A percentile compares a stretch with the other conserved stretches of the same genome.
Evolutionary conservation across 805 yeast species (phyloP).

Genomic region (Naumovozyma dairenensis): DNA sequence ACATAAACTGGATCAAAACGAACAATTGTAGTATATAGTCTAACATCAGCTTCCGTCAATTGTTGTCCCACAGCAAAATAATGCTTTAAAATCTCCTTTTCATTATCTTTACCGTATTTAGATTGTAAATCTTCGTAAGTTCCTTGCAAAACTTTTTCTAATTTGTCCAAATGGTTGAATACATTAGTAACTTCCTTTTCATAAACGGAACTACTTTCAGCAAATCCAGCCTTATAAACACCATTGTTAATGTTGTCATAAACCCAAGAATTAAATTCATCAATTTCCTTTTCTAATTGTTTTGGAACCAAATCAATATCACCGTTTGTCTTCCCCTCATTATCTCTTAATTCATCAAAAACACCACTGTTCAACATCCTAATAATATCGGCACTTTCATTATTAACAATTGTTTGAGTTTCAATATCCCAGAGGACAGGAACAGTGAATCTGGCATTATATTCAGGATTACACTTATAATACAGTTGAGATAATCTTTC

Average conservation of each 20-base stretch:
- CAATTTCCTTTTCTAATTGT: conserved; percentile 45
- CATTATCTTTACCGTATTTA: conserved; percentile 16
- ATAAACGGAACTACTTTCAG: conserved; percentile 73
- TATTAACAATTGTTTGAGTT: conserved; percentile 73
- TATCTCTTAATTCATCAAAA: conserved; percentile 34
- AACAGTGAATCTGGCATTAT: conserved; percentile 78
- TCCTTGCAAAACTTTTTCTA: conserved; percentile 49
- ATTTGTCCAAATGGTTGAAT: conserved; percentile 60
- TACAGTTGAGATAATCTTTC: conserved; percentile 62
- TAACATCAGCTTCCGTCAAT: conserved; percentile 83
- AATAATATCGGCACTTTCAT: conserved; percentile 84
- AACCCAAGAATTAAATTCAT: conserved; percentile 70
- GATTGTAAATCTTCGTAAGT: conserved; percentile 37
- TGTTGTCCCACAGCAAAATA: conserved; percentile 49
- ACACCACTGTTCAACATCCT: conserved; percentile 75
- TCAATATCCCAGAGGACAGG: conserved; percentile 91
- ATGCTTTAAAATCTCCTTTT: conserved; percentile 13
- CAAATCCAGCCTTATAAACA: conserved; percentile 88
- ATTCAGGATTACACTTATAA: conserved; percentile 63
- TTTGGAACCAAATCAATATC: conserved; percentile 55
- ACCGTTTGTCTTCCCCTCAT: background rate
- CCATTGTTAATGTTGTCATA: conserved; percentile 87
- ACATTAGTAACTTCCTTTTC: conserved; percentile 57
- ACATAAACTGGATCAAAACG: conserved; percentile 91
- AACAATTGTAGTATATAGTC: conserved; percentile 77